A percentile compares a stretch with the other conserved stretches of the same genome.
These are phyloP conservation scores for Thalassiosira mediterranea DNA, from an alignment of 352 stramenopile genomes.

Conservation along the genomic window DNA sequence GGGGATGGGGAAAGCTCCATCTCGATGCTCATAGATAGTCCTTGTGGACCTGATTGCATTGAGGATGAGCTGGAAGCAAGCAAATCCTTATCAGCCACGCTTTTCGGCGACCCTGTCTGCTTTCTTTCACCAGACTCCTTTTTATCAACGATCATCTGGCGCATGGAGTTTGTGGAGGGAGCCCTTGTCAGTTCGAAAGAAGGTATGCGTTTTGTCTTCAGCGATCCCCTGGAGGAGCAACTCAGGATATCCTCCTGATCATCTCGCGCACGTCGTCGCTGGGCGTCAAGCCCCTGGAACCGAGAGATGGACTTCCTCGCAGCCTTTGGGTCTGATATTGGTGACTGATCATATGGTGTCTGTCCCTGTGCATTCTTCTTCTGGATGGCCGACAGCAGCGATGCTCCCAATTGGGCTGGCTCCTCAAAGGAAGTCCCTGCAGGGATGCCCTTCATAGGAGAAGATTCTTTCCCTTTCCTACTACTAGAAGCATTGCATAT, in stretches of 20 bases:
- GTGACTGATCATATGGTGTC: not conserved
- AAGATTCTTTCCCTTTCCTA: no score
- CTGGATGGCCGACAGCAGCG: conserved; percentile 39
- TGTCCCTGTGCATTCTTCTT: conserved; percentile 5
- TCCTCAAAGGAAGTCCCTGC: not conserved
- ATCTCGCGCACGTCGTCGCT: no score
- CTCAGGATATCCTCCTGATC: no score
- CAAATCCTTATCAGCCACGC: not conserved
- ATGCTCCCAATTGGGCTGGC: conserved; percentile 33
- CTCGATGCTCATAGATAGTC: conserved; percentile 51
- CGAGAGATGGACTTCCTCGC: no score
- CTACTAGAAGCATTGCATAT: not conserved
- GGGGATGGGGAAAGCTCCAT: conserved; percentile 27
- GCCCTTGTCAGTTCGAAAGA: conserved; percentile 29
- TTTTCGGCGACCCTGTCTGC: not conserved
- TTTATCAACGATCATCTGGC: conserved; percentile 43
- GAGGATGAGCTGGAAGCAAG: not conserved
- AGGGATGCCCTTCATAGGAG: not conserved
- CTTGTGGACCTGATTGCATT: conserved; percentile 1
- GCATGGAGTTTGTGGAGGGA: conserved; percentile 33
- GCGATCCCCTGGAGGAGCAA: conserved; percentile 23
- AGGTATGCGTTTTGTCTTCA: conserved; percentile 34
- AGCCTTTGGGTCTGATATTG: no score
- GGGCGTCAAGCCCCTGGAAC: not conserved
- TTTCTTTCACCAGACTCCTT: not conserved